Conservation (phyloP, 2,329 filamentous ascomycete genomes). For the Paecilomyces sp. region DNA sequence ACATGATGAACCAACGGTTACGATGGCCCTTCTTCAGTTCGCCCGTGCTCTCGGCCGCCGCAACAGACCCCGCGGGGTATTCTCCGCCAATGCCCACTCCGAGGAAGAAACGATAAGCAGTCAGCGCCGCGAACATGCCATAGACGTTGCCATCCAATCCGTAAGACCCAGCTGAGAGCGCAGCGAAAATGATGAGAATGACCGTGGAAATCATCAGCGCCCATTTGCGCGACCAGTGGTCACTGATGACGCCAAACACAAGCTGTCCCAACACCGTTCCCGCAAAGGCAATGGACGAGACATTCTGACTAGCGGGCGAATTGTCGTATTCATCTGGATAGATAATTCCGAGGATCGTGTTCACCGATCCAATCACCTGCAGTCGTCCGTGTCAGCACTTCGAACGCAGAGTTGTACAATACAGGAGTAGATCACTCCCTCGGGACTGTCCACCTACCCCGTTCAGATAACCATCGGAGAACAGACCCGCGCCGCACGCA, state of each 20-base stretch:
- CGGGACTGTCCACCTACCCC: conserved; percentile 48
- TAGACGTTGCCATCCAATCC: conserved; percentile 59
- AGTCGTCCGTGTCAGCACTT: conserved; percentile 1
- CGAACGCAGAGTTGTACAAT: neutral
- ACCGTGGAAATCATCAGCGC: conserved; percentile 73
- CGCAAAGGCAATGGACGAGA: conserved; percentile 76
- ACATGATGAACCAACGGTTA: conserved; percentile 88
- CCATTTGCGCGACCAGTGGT: conserved; percentile 79
- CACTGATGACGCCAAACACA: conserved; percentile 70
- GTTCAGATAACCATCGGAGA: conserved; percentile 89
- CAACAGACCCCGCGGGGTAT: conserved; percentile 61
- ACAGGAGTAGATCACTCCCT: no score
- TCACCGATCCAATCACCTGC: conserved; percentile 77
- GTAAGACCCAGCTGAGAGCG: conserved; percentile 70
- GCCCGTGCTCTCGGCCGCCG: conserved; percentile 74
- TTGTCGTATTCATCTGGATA: conserved; percentile 64
- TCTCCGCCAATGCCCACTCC: conserved; percentile 68
- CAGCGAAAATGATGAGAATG: conserved; percentile 79
- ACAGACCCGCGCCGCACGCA: conserved; percentile 82
- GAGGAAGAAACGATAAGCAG: conserved; percentile 78
- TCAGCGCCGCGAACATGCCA: conserved; percentile 70
- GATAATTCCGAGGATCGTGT: conserved; percentile 62
- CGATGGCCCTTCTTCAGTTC: conserved; percentile 72
- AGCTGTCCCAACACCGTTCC: conserved; percentile 80
- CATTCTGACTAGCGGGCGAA: conserved; percentile 64